A percentile compares a stretch with the other conserved stretches of the same genome.
phyloP scores from a whole-genome alignment of 2,329 filamentous ascomycete genomes.

The Allantophomopsis cytisporea region DNA sequence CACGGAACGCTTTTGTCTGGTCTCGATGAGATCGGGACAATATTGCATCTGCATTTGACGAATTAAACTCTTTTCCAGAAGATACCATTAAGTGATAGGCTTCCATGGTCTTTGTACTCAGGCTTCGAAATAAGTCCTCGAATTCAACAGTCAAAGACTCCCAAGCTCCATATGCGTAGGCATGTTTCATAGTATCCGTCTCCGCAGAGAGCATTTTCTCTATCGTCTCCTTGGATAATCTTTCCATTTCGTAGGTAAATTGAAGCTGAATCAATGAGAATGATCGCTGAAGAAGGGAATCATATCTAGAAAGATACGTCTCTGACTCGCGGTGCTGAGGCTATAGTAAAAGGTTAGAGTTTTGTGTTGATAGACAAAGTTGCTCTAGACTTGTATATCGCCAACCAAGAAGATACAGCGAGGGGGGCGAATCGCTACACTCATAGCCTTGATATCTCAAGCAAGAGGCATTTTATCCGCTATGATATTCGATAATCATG shows the following conservation, averaged over 20 bases:
- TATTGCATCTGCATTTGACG: too few relatives aligned
- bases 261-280: conserved; percentile 37
- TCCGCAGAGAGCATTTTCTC: not conserved
- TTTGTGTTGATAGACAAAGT: conserved; percentile 5
- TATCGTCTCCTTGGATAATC: not conserved
- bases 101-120: too few relatives aligned
- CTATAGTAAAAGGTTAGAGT: conserved; percentile 23
- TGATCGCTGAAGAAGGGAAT: conserved; percentile 59
- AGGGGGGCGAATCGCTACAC: conserved; percentile 2
- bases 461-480: too few relatives aligned
- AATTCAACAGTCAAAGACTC: not conserved
- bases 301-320: conserved; percentile 77
- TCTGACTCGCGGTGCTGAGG: conserved; percentile 77
- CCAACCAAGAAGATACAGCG: conserved; percentile 2
- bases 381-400: too few relatives aligned
- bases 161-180: not conserved
- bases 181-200: too few relatives aligned
- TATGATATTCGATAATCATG: too few relatives aligned
- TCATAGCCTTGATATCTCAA: too few relatives aligned
- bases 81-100: too few relatives aligned
- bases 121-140: not conserved
- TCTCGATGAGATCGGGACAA: too few relatives aligned
- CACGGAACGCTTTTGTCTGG: too few relatives aligned
- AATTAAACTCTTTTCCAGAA: too few relatives aligned
- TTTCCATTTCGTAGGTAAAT: too few relatives aligned